Conservation (phyloP, 352 stramenopile species). For the Phytophthora quininea region DNA sequence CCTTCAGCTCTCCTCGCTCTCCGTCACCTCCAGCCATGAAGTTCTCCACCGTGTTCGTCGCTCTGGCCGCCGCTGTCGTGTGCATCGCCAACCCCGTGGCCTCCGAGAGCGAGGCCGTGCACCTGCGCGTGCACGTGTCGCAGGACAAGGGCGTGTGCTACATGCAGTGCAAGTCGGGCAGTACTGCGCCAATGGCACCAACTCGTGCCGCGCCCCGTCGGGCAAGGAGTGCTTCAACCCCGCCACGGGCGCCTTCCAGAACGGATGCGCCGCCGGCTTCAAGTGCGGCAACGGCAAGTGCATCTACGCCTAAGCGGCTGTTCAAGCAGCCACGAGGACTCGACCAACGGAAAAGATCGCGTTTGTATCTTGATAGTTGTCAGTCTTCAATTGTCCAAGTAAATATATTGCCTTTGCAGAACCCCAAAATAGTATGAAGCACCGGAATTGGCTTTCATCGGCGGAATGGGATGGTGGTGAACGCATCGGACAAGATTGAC, state of each 20-base stretch:
- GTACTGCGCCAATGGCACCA: conserved; percentile 24
- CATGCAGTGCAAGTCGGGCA: conserved; percentile 17
- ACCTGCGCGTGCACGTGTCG: conserved; percentile 36
- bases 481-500: too few species aligned
- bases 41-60: conserved; percentile 34
- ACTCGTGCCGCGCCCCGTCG: conserved; percentile 12
- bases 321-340: background rate
- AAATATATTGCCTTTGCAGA: background rate
- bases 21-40: conserved; percentile 26
- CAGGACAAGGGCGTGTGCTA: conserved; percentile 21
- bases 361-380: background rate
- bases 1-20: too few species aligned
- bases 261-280: conserved; percentile 23
- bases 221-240: conserved; percentile 30
- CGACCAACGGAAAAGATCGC: conserved; percentile 4
- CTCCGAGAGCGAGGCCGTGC: conserved; percentile 25
- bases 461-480: too few species aligned
- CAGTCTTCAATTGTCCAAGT: background rate
- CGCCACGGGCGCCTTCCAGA: conserved; percentile 22
- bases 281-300: conserved; percentile 34
- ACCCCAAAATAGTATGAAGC: too few species aligned
- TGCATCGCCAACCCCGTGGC: conserved; percentile 17
- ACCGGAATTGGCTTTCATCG: too few species aligned
- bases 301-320: conserved; percentile 6
- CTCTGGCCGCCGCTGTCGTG: conserved; percentile 24